Percentiles rank a stretch among this genome's conserved stretches.
Conservation (phyloP, 1,284 basidiomycete genomes). For the Marasmius fiardii region DNA sequence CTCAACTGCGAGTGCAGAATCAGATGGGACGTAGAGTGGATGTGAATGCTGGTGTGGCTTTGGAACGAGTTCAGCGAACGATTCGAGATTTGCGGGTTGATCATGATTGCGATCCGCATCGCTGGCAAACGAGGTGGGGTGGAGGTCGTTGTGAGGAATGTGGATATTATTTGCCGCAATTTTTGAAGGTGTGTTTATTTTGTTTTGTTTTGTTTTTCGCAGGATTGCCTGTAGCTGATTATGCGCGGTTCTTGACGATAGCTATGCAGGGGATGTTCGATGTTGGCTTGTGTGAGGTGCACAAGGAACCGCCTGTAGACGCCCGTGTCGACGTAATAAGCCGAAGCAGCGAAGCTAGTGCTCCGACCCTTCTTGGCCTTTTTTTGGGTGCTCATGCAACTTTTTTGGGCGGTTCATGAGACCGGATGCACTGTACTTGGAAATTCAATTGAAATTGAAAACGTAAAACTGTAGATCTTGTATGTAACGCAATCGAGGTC, state of each 20-base stretch:
- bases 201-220: too few relatives aligned
- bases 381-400: background rate
- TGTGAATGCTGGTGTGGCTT: constrained; percentile 21
- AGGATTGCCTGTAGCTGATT: too few relatives aligned
- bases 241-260: constrained; percentile 10
- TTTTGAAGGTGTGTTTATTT: constrained; percentile 31
- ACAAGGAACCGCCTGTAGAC: constrained; percentile 26
- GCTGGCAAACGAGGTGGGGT: constrained; percentile 34
- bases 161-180: constrained; percentile 27
- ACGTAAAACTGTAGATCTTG: too few relatives aligned
- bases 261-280: constrained; percentile 28
- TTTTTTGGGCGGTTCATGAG: too few relatives aligned
- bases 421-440: too few relatives aligned
- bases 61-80: constrained; percentile 29
- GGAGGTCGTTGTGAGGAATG: constrained; percentile 44
- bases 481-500: too few relatives aligned
- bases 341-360: too few relatives aligned
- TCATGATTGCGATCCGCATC: constrained; percentile 41
- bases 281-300: constrained; percentile 32
- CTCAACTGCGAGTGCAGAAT: constrained; percentile 32
- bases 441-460: too few relatives aligned
- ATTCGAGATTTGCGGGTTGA: constrained; percentile 36
- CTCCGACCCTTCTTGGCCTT: background rate
- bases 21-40: constrained; percentile 26
- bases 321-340: background rate